Evolutionary conservation across 78 protist genomes (phyloP), one percentile per base, ranked within the genome.

Genomic region (Reticulomyxa filosa): DNA sequence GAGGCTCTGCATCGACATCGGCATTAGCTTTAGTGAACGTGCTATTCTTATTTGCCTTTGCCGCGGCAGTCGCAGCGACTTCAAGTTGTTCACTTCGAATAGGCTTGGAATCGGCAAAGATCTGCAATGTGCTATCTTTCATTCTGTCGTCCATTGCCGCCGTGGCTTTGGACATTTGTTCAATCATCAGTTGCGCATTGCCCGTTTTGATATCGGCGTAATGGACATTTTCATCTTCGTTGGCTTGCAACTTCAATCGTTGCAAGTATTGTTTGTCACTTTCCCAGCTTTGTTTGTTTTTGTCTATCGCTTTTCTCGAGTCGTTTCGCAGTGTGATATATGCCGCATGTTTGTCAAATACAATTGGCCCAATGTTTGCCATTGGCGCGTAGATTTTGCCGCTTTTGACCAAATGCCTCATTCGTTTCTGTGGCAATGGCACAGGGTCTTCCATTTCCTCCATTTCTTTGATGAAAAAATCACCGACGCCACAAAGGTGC

Each of bases 401-500:
- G 39, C 11, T 32, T 11, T n/a, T 13, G 1, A n/a, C 33, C 72
- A 55, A 22, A 10, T 38, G 42, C 27, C 35, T 10, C 17, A 35
- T 11, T 22, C 8, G 46, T 70, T 8, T 50, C 38, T 6, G 25
- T 36, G 95, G 90, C 30, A 69, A 79, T 13, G 95, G 93, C 76
- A 92, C 86, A 46, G 99, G 99, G 72, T 96, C 99, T 0, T 67
- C 62, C 23, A 93, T 56, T 13, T 57, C 32, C 4, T 69, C 39
- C 10, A 87, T 55, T 3, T 64, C 55, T n/a, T 29, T 62, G 76
- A 88, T 72, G 34, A 35, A 0, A 30, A 71, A 77, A 72, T 96
- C 99, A 38, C 99, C 99, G 34, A 65, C 67, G 22, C 99, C 99
- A n/a, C 94, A 78, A 3, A 94, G 10, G 75, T 96, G 98, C 26